Evolutionary conservation across 495 filamentous ascomycete genomes (phyloP), one percentile per base, ranked within the genome.

Genomic region (Penicillium bialowiezense): DNA sequence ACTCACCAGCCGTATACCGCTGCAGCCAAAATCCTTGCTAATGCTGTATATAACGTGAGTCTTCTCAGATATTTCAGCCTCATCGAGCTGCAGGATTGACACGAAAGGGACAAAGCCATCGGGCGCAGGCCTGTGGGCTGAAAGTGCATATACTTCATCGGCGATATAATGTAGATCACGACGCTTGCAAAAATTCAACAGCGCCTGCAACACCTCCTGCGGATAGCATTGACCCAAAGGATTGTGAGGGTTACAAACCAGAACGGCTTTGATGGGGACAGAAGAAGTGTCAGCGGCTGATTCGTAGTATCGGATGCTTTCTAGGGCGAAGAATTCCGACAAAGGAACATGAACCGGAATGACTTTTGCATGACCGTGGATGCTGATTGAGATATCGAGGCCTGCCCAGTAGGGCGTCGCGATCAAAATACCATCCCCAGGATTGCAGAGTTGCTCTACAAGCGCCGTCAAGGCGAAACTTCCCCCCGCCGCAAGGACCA

Each of bases 201-300:
- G 21, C 2, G 34, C 44, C 44, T 48, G 18, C 18, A 48, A 48
- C 21, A n/a, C 18, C 15, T 17, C 0, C 2, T 8, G 24, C 19
- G 44, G 44, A 29, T 48, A 48, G 17, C 21, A 26, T 34, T 48
- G 44, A 29, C 44, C 44, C 3, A 48, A 20, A 29, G 44, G 44
- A 9, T 48, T 48, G 14, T 48, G 44, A n/a, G 44, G 44, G 26
- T 48, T 48, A 23, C 44, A 48, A 29, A 48, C 34, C 2, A 48
- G 21, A 35, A 48, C 13, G 34, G 20, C 44, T 20, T 21, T 14
- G 24, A 48, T 48, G 0, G 44, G 23, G 23, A 26, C 8, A 26
- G 23, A 26, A 26, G 23, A 26, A 8, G 3, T 26, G 23, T 26
- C 23, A 3, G 23, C 23, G 8, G 23, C 23, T 4, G 44, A 31